Evolutionary conservation across 352 stramenopile species (phyloP).

Genomic region (Thalassiosira livingstoniorum): DNA sequence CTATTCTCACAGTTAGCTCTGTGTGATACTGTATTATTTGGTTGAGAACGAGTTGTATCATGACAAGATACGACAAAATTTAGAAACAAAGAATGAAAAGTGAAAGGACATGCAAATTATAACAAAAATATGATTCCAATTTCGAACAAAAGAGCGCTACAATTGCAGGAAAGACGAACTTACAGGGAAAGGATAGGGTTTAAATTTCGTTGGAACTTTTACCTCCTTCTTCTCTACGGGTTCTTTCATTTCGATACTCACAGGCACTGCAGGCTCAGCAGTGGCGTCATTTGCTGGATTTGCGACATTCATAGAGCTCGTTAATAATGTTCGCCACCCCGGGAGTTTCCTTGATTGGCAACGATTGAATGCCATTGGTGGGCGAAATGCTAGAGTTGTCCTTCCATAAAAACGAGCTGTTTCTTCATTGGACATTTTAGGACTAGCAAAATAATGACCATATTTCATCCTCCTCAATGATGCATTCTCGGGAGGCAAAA

Average conservation of each 20-base stretch:
- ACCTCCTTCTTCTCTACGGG: slow-evolving; percentile 17
- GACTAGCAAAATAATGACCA: too few species aligned
- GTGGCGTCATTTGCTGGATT: background rate
- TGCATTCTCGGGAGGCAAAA: too few species aligned
- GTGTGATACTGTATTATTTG: slow-evolving; percentile 63
- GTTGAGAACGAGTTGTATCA: background rate
- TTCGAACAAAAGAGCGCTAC: background rate
- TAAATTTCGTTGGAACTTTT: slow-evolving; percentile 68
- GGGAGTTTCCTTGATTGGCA: too few species aligned
- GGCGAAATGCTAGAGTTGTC: too few species aligned
- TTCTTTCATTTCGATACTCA: too few species aligned
- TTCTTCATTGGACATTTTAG: too few species aligned
- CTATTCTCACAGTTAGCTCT: slow-evolving; percentile 71
- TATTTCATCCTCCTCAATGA: too few species aligned
- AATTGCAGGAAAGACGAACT: slow-evolving; percentile 18
- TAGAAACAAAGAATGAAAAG: slow-evolving; percentile 2
- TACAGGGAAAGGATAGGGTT: slow-evolving; percentile 62
- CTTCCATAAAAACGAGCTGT: too few species aligned
- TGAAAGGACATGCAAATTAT: slow-evolving; percentile 1
- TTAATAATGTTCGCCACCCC: too few species aligned
- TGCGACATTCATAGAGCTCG: slow-evolving; percentile 16
- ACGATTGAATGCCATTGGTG: too few species aligned
- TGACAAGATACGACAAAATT: background rate
- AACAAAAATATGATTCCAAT: background rate
- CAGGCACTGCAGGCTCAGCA: too few species aligned